Evolutionary conservation across 768 basidiomycete species (phyloP), one percentile per base, ranked within the genome.

Genomic region (Cystobasidium ongulense): DNA sequence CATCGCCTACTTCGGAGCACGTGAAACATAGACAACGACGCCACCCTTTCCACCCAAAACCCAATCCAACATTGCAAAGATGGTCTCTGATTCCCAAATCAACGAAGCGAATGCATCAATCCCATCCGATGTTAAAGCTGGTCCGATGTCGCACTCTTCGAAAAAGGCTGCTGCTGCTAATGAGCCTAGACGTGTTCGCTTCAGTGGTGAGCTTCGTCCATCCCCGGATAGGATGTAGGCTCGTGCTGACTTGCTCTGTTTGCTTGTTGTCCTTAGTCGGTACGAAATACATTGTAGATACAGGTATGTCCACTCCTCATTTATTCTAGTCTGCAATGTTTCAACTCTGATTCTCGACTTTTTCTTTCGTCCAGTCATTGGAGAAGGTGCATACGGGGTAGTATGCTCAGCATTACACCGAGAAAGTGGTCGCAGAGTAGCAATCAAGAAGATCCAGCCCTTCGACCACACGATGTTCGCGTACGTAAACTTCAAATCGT

Each of bases 321-420:
- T 57, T 31, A 5, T 15, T 7, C 13, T n/a, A 7, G 29, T n/a
- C 61, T 36, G 31, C 15, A 36, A 5, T 18, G 10, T 33, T n/a
- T 11, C 29, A 63, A 33, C 13, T 31, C 63, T 36, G 63, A 27
- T 18, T 29, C 33, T 15, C 41, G 27, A 10, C 38, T 46, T 52
- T n/a, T 18, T 41, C 41, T 33, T n/a, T 21, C 29, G 53, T 50
- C 31, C 68, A 23, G 68, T 71, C 68, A 71, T 71, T 27, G 68
- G 95, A 36, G 95, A 97, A 79, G 95, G 94, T 50, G 93, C 92
- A 17, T 95, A 95, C 82, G 94, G 93, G 43, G 87, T 94, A 79
- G 94, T 96, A 54, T 89, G 89, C 64, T 68, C 33, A 35, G 57
- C 71, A 52, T 38, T 75, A 31, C 50, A 75, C 39, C n/a, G 85